Conservation (phyloP, 306 rosid genomes). For the Vicia sativa region DNA sequence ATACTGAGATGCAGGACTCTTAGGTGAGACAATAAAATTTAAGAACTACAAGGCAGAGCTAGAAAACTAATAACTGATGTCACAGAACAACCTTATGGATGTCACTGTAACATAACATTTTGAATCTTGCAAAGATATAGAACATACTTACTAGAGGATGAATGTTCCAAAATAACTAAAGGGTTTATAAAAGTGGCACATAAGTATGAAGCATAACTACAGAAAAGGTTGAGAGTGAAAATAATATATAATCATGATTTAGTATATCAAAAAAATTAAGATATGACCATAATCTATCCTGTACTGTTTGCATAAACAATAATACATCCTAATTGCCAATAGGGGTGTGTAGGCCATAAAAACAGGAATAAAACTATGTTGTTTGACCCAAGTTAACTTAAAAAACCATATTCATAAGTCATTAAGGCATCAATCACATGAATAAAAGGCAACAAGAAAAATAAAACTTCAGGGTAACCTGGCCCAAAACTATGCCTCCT, state of each 20-base stretch:
- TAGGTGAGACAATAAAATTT: neutral
- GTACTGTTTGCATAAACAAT: constrained; percentile 14
- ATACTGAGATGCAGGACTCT: constrained; percentile 8
- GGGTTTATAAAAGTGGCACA: constrained; percentile 8
- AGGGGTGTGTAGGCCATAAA: constrained; percentile 9
- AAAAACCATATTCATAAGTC: constrained; percentile 6
- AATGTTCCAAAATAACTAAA: neutral
- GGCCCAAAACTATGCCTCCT: neutral
- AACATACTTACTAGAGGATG: constrained; percentile 6
- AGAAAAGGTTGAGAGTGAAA: constrained; percentile 15
- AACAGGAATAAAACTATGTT: constrained; percentile 22
- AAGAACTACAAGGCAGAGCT: neutral
- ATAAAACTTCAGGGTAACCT: constrained; percentile 3
- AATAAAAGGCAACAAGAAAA: constrained; percentile 11
- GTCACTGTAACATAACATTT: neutral
- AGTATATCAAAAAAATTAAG: neutral
- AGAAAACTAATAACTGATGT: neutral
- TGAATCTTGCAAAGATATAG: neutral
- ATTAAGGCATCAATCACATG: constrained; percentile 6
- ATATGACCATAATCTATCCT: constrained; percentile 21
- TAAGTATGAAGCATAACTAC: neutral
- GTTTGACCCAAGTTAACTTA: constrained; percentile 7
- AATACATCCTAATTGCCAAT: neutral
- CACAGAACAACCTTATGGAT: constrained; percentile 14
- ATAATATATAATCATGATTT: constrained; percentile 4